phyloP scores from a whole-genome alignment of 1,139 yeast genomes.

The Magnusiomyces tetraspermus region DNA sequence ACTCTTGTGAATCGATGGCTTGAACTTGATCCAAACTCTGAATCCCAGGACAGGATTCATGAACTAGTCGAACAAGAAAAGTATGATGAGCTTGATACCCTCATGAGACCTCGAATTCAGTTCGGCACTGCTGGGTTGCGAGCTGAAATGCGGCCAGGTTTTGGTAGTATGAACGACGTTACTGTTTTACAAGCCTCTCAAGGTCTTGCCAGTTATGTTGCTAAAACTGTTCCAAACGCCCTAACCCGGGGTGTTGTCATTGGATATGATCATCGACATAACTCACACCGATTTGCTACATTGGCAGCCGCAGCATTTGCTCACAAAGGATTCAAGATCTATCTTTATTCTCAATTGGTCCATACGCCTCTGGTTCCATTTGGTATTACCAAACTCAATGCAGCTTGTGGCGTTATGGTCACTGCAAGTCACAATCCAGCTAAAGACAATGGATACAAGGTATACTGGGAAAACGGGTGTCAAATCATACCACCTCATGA shows the following conservation, averaged over 20 bases:
- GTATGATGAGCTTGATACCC: constrained; percentile 40
- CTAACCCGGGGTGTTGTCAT: constrained; percentile 49
- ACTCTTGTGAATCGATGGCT: background rate
- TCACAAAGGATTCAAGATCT: constrained; percentile 58
- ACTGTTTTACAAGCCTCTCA: constrained; percentile 90
- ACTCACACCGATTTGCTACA: constrained; percentile 72
- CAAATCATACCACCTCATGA: constrained; percentile 95
- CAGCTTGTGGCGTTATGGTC: constrained; percentile 85
- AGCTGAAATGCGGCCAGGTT: constrained; percentile 84
- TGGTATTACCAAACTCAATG: constrained; percentile 52
- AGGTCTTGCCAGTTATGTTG: constrained; percentile 64
- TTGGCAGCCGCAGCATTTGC: constrained; percentile 70
- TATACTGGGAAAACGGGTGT: constrained; percentile 87
- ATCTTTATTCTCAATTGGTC: constrained; percentile 49
- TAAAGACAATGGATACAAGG: constrained; percentile 88
- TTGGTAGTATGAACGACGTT: constrained; percentile 77
- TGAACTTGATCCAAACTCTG: background rate
- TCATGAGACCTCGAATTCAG: constrained; percentile 45
- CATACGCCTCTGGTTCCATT: constrained; percentile 95
- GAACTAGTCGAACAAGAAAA: constrained; percentile 37
- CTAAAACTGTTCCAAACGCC: constrained; percentile 29
- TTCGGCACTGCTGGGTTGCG: constrained; percentile 94
- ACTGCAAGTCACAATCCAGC: constrained; percentile 97
- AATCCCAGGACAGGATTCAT: constrained; percentile 30
- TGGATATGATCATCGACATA: constrained; percentile 86